phyloP scores from a whole-genome alignment of 2,329 filamentous ascomycete genomes.

The Calycina marina region DNA sequence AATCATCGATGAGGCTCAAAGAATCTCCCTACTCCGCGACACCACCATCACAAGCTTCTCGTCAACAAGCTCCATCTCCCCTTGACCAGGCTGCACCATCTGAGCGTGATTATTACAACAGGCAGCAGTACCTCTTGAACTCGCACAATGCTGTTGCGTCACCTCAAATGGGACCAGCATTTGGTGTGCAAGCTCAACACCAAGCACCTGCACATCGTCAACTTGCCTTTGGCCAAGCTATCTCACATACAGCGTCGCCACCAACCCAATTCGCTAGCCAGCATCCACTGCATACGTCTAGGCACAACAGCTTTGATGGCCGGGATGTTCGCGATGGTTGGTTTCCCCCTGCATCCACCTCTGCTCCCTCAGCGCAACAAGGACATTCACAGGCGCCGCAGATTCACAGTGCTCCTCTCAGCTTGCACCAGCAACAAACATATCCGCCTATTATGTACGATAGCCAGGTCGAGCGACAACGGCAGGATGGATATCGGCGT shows the following conservation, averaged over 20 bases:
- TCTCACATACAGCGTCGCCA: conserved; percentile 16
- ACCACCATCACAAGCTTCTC: conserved; percentile 11
- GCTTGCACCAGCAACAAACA: conserved; percentile 12
- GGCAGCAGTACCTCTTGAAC: conserved; percentile 17
- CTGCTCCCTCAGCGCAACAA: conserved; percentile 14
- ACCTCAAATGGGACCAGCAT: conserved; percentile 16
- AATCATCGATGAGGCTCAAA: conserved; percentile 17
- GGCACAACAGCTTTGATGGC: conserved; percentile 20
- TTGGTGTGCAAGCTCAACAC: conserved; percentile 16
- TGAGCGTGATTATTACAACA: conserved; percentile 22
- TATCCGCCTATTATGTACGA: too few species aligned
- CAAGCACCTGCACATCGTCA: conserved; percentile 16
- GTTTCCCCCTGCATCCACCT: conserved; percentile 10
- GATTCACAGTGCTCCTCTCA: conserved; percentile 7
- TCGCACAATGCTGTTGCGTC: conserved; percentile 16
- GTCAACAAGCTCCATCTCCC: conserved; percentile 18
- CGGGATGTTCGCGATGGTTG: conserved; percentile 3
- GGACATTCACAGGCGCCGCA: conserved; percentile 12
- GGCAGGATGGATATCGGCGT: too few species aligned
- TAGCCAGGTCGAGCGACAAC: too few species aligned
- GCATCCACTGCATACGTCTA: conserved; percentile 15
- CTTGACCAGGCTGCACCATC: conserved; percentile 13
- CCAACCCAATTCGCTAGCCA: conserved; percentile 14
- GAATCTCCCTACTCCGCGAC: conserved; percentile 22
- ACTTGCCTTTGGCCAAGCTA: conserved; percentile 16